Evolutionary conservation across 441 rosid genomes (phyloP).

Genomic region (Corymbia citriodora): DNA sequence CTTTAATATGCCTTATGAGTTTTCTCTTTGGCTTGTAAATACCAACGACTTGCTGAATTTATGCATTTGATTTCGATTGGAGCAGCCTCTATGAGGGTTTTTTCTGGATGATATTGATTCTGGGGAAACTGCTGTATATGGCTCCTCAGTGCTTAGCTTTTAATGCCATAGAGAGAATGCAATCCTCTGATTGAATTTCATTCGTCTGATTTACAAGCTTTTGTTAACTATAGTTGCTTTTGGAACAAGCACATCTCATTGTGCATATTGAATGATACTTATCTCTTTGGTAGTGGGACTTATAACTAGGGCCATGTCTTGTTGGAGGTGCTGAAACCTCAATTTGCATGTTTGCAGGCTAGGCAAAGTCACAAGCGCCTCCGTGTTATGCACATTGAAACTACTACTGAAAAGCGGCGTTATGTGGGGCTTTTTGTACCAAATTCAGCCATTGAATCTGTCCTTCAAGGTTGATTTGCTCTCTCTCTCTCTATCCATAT

Average conservation of each 20-base stretch:
- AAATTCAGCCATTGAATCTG: slow-evolving; percentile 90
- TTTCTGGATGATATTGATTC: neutral
- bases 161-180: neutral
- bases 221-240: neutral
- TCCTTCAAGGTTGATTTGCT: slow-evolving; percentile 65
- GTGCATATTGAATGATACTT: neutral
- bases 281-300: neutral
- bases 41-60: neutral
- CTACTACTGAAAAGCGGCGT: slow-evolving; percentile 66
- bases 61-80: neutral
- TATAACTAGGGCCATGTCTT: neutral
- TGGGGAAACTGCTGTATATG: neutral
- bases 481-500: neutral
- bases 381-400: slow-evolving; percentile 85
- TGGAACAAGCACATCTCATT: neutral
- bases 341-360: slow-evolving; percentile 36
- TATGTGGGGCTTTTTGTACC: slow-evolving; percentile 90
- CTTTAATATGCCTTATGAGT: neutral
- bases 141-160: neutral
- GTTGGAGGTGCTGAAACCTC: neutral
- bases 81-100: neutral
- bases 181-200: neutral
- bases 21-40: neutral
- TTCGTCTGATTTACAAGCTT: neutral
- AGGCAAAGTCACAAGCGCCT: slow-evolving; percentile 89